Base-by-base conservation (phyloP, 139 green algal species). In the Spirogloea muscicola region DNA sequence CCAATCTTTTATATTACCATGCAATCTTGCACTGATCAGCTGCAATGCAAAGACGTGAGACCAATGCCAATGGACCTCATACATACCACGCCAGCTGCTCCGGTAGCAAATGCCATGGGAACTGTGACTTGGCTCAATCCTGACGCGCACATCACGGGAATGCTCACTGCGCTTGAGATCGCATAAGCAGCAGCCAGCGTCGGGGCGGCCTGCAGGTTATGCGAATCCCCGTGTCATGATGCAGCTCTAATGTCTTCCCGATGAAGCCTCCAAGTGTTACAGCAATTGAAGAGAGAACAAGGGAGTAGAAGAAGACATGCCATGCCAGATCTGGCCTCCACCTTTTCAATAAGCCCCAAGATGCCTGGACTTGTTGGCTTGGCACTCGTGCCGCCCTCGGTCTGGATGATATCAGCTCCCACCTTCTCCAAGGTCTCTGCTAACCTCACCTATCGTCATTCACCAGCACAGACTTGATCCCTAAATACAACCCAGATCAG, bases 331-430 rank as follows among this genome's bases (percentile, higher is more conserved):
- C 46, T 55, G 21, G 21, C 21, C 13, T 39, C 27, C 43, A 82
- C 76, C 63, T 84, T 84, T 64, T 84, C 75, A 33, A 84, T 58
- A 9, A 84, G 58, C 1, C 77, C 77, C 10, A 66, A 34, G 33
- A 84, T 46, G 13, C 77, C 77, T 33, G 76, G 34, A 36, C 27
- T 43, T 34, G 40, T 55, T 10, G 77, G 78, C n/a, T n/a, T 37
- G 34, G 75, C 43, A 49, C 49, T 82, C 44, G 82, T 70, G 34
- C 76, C 77, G 10, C 77, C 77, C 44, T 84, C 77, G 5, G 77
- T 84, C 57, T 84, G 77, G 59, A 84, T 84, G 39, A 84, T 71
- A 48, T 84, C 77, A 37, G 40, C 77, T 21, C 76, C 76, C n/a
- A 6, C 33, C 3, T 29, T 48, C 25, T 85, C 66, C 25, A 85